Evolutionary conservation across 805 yeast species (phyloP).

Genomic region (Trichomonascus vanleenenianus): DNA sequence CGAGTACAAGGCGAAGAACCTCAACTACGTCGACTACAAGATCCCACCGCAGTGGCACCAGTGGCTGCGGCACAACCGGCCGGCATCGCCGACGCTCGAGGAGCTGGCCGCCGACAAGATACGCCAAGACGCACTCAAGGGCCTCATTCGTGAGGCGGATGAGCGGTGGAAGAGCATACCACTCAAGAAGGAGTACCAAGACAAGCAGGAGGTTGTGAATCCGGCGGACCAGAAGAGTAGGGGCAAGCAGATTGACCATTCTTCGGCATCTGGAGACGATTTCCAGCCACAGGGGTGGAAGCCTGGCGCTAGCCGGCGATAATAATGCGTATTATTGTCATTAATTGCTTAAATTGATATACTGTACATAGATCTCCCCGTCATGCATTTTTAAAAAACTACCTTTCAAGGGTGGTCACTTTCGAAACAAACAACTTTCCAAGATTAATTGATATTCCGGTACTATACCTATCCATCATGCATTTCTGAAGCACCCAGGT

Average conservation of each 20-base stretch:
- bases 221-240: neutral
- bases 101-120: conserved; percentile 54
- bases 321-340: neutral
- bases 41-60: conserved; percentile 57
- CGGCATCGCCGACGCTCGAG: conserved; percentile 49
- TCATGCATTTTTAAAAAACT: no score
- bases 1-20: conserved; percentile 43
- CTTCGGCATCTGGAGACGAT: conserved; percentile 3
- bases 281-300: conserved; percentile 8
- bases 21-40: conserved; percentile 51
- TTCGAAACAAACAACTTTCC: no score
- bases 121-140: conserved; percentile 46
- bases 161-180: conserved; percentile 31
- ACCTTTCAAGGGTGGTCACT: no score
- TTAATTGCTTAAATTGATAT: neutral
- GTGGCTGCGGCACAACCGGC: conserved; percentile 66
- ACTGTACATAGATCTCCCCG: neutral
- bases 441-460: no score
- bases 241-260: neutral
- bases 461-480: no score
- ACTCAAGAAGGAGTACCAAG: conserved; percentile 15
- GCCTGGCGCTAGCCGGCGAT: conserved; percentile 1
- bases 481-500: no score
- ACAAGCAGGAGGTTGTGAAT: conserved; percentile 2
- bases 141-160: conserved; percentile 40